Evolutionary conservation across 2,329 filamentous ascomycete species (phyloP), one percentile per base, ranked within the genome.

Genomic region (Fusarium sp.): DNA sequence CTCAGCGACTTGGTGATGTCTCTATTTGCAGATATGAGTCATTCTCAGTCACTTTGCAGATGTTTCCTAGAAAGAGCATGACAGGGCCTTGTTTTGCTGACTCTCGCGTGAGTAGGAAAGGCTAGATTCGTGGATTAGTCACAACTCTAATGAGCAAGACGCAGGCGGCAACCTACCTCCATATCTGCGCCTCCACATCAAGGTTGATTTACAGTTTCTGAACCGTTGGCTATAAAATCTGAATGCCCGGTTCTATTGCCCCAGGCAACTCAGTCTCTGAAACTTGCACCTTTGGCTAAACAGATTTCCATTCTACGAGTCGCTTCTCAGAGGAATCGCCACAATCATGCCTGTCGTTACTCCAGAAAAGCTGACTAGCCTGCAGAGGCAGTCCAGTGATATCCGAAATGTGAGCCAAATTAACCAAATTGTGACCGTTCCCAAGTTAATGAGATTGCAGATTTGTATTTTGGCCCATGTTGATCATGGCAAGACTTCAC

Each of bases 391-490:
- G 82, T 91, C 95, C 78, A 91, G 95, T 76, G 94, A 95, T 84
- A 93, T 99, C 82, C 91, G 97, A 87, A 99, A 99, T 89, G 95
- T 97, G 88, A 83, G 90, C 83, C 50, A 13, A 48, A 32, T 14
- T 18, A 9, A 5, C 13, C 13, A 9, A 16, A 13, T 0, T 11
- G 27, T 16, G 20, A 10, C 18, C 2, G 1, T 18, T 18, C 9
- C 39, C 1, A 14, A 0, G 14, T 13, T 30, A 37, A 70, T 79
- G 48, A 79, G 54, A 27, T 5, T 25, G 3, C 48, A 95, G 94
- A 98, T 98, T 76, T 98, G 96, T 83, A 98, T 98, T 78, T 86
- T 98, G 76, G 96, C 96, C 56, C 96, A 98, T 82, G 96, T 98
- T 79, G 97, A 99, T 83, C 97, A 99, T 88, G 97, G 97, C 80